A percentile compares a stretch with the other conserved stretches of the same genome.
Evolutionary conservation across 2,329 filamentous ascomycete species (phyloP).

Genomic region (Pseudogymnoascus destructans): DNA sequence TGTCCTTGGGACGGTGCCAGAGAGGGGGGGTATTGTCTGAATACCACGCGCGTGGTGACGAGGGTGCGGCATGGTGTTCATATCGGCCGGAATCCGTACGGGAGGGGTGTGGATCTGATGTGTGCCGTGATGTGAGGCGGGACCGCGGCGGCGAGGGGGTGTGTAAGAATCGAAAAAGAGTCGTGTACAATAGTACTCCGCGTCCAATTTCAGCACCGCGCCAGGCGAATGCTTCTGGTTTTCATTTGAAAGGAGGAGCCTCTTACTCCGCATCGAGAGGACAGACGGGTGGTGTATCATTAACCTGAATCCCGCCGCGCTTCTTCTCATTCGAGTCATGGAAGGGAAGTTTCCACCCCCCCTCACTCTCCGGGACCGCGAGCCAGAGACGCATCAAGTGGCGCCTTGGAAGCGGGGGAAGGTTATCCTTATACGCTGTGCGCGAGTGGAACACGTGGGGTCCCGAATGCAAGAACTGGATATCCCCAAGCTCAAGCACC

Average conservation of each 20-base stretch:
- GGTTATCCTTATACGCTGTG: slow-evolving; percentile 64
- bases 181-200: background rate
- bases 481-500: slow-evolving; percentile 75
- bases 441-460: slow-evolving; percentile 68
- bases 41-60: background rate
- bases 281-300: slow-evolving; percentile 62
- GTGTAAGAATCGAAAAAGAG: background rate
- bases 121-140: background rate
- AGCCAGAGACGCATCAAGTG: slow-evolving; percentile 80
- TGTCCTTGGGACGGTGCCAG: background rate
- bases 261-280: slow-evolving; percentile 63
- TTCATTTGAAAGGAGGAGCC: background rate
- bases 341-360: slow-evolving; percentile 76
- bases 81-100: background rate
- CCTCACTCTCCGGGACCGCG: slow-evolving; percentile 66
- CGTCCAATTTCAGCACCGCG: background rate
- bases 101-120: background rate
- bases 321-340: slow-evolving; percentile 73
- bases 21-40: background rate
- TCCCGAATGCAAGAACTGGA: slow-evolving; percentile 68
- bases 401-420: slow-evolving; percentile 54
- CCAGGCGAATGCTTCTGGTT: background rate
- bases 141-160: background rate
- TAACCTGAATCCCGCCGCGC: slow-evolving; percentile 76
- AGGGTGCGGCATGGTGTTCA: background rate